phyloP scores from a whole-genome alignment of 495 filamentous ascomycete species.

The Monascus purpureus region DNA sequence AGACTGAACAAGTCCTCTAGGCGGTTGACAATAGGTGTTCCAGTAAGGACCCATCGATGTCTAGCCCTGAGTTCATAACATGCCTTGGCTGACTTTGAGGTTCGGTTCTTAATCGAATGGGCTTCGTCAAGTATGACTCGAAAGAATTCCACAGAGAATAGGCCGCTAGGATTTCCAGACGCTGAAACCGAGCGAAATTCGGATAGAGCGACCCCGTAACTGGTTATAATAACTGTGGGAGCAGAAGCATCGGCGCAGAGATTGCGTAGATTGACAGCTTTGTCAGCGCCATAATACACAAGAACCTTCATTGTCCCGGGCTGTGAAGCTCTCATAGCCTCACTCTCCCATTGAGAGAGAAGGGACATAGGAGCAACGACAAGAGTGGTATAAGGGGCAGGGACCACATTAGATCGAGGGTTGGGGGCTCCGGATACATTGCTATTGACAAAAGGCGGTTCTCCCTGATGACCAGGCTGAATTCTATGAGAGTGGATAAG shows the following conservation, averaged over 20 bases:
- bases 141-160: constrained; percentile 89
- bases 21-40: constrained; percentile 93
- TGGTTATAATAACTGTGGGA: constrained; percentile 88
- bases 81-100: constrained; percentile 77
- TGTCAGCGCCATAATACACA: constrained; percentile 85
- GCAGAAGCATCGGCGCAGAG: constrained; percentile 64
- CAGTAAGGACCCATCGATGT: constrained; percentile 89
- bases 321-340: constrained; percentile 77
- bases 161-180: constrained; percentile 46
- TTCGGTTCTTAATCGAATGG: constrained; percentile 85
- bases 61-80: constrained; percentile 77
- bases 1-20: constrained; percentile 95
- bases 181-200: constrained; percentile 66
- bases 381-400: constrained; percentile 78
- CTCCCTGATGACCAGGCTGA: constrained; percentile 35
- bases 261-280: constrained; percentile 56
- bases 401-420: constrained; percentile 35
- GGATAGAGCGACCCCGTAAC: constrained; percentile 81
- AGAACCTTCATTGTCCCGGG: constrained; percentile 67
- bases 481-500: constrained; percentile 68
- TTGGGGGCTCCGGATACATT: constrained; percentile 42
- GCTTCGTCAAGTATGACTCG: constrained; percentile 92
- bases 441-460: constrained; percentile 19
- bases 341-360: constrained; percentile 89
- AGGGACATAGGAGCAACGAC: constrained; percentile 93